Evolutionary conservation across 257 asterid genomes (phyloP), one percentile per base, ranked within the genome.

Genomic region (Capsicum pubescens): DNA sequence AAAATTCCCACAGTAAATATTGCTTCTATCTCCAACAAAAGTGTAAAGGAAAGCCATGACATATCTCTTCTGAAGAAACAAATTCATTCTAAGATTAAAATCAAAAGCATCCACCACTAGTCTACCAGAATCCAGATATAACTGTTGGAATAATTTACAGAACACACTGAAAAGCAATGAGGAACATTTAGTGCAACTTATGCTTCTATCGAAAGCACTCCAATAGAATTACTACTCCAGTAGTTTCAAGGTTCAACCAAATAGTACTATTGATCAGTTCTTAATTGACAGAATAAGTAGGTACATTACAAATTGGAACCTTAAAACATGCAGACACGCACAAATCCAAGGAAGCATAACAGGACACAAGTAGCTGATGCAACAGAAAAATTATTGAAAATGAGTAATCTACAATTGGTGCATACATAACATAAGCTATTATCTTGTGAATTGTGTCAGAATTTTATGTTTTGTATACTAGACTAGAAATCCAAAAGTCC

Each of bases 331-430:
- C 44, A 52, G 21, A 26, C 32, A 42, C 26, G 54, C 13, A 54
- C 44, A 77, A 32, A 77, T 77, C 61, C 19, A 14, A 52, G 81
- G 81, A 52, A 77, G 48, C 64, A 54, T 35, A 52, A 76, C 64
- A 76, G n/a, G 15, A 76, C 15, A 26, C 14, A 13, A 7, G 81
- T 14, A 26, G 81, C 81, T 52, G 81, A 26, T 26, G 48, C 59
- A 77, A 77, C 81, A 15, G 61, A 74, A 50, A 26, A 32, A 77
- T 54, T 52, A 77, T 54, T 19, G 26, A 54, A 26, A 76, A 54
- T 32, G 50, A 77, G 48, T 77, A 77, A 77, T 54, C 46, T 52
- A 54, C 32, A 54, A 52, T 26, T 54, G 32, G 42, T 14, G 64
- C 26, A 26, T 26, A 21, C 64, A 77, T 57, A 26, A 76, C 21